Base-by-base conservation (phyloP, 192 early-diverging fungal genomes). In the Backusella mclennaniae region DNA sequence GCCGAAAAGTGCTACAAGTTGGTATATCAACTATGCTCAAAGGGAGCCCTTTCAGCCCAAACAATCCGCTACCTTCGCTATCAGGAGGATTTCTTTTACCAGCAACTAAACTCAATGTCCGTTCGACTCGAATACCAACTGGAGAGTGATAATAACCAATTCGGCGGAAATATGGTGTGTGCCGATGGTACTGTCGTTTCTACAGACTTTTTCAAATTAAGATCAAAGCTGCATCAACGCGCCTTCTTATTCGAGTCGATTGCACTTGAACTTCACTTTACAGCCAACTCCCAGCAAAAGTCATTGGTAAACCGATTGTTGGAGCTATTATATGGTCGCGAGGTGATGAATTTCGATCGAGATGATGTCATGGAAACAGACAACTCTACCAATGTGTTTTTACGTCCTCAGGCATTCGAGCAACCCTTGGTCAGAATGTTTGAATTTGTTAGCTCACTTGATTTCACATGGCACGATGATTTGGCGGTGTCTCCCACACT, bases 1-100 rank as follows among this genome's bases (percentile, higher is more conserved):
- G 91, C 91, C 14, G 94, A 95, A 82, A 90, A 92, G 66, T 98
- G 97, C 80, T 95, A 93, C 77, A 90, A 95, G 70, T 84, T 99
- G 38, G 78, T 99, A 14, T 94, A 95, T 76, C 84, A 84, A 33
- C 89, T 99, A 33, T 97, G 95, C 80, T 78, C 89, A 0, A 91
- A 95, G 73, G 71, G 86, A 0, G 76, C 83, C 11, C 96, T 96
- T 0, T 91, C 92, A n/a, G 83, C 87, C 29, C 83, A 90, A 9
- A 95, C 94, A 0, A 89, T 94, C 84, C 88, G 95, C 21, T 96
- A 91, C 79, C 88, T 99, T 35, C 91, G 97, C n/a, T 91, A 90
- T 11, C 83, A 83, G 21, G 93, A 95, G 74, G 87, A 94, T 77
- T 96, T 96, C 79, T 91, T 95, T 75, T 90, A 85, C 67, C 85